Base-by-base conservation (phyloP, 768 basidiomycete species). In the Kwoniella botswanensis region DNA sequence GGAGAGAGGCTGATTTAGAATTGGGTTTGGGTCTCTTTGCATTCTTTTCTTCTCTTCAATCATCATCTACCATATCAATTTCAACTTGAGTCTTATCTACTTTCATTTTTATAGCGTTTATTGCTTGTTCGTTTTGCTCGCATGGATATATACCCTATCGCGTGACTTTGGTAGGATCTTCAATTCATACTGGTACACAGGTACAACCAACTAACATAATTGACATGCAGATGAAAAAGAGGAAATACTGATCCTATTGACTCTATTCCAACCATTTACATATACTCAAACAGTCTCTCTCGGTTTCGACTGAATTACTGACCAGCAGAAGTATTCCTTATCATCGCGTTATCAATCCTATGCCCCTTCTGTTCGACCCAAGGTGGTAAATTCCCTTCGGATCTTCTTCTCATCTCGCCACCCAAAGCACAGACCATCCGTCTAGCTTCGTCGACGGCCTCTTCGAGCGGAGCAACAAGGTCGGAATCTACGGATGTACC, bases 381-480 rank as follows among this genome's bases (percentile, higher is more conserved):
- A 52, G 66, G 63, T 4, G 67, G 72, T 29, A 77, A 42, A 42
- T 66, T 72, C 11, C 76, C 76, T 61, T 78, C 76, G 29, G 74
- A 75, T 24, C 76, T 42, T 26, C 76, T 69, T 53, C 76, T 35
- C 70, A 78, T 75, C 59, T 78, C 76, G 0, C 74, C 72, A 7
- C 74, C 71, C 0, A 78, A 55, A 35, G 58, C 63, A 61, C 68
- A 78, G 22, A 78, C 76, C 74, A 78, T 78, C 43, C 76, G 26
- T 57, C 76, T 50, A 17, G 76, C 76, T 53, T 78, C 76, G 35
- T 78, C 76, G 6, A 78, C 74, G 15, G 67, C 67, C 35, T 72
- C 76, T 52, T 78, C 76, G 35, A 75, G 61, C 13, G 70, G 71
- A 11, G 58, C 72, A 17, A 75, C 50, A 24, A 75, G 62, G 21